Conservation (phyloP, 345 rosid species). For the Eutrema japonicum region DNA sequence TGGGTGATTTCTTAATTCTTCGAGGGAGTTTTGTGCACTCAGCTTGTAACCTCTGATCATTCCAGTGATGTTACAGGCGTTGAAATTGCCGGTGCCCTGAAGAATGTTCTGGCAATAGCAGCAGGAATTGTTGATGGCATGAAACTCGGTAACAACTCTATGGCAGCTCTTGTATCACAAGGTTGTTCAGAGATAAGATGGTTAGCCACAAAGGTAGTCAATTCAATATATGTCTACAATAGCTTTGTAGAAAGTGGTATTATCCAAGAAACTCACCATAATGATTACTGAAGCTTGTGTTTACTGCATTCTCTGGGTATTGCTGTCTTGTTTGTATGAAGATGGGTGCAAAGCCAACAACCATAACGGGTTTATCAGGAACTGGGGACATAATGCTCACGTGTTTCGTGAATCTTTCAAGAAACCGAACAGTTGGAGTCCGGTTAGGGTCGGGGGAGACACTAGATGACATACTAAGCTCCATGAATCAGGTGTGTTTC, state of each 20-base stretch:
- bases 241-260: slow-evolving; percentile 1
- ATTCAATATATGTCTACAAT: background rate
- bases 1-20: slow-evolving; percentile 13
- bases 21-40: slow-evolving; percentile 47
- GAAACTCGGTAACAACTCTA: slow-evolving; percentile 93
- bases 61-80: slow-evolving; percentile 98
- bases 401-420: slow-evolving; percentile 91
- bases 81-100: slow-evolving; percentile 94
- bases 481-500: slow-evolving; percentile 82
- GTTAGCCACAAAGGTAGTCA: slow-evolving; percentile 84
- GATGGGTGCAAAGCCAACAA: slow-evolving; percentile 96
- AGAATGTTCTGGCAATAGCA: slow-evolving; percentile 93
- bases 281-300: slow-evolving; percentile 6
- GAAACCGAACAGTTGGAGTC: slow-evolving; percentile 88
- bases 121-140: slow-evolving; percentile 96
- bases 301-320: slow-evolving; percentile 1
- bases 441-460: slow-evolving; percentile 94
- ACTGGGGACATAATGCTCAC: slow-evolving; percentile 97
- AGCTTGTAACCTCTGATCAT: slow-evolving; percentile 75
- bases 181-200: slow-evolving; percentile 97
- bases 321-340: slow-evolving; percentile 36
- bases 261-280: slow-evolving; percentile 7
- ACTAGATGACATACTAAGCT: slow-evolving; percentile 72
- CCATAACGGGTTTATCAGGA: slow-evolving; percentile 90
- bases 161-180: slow-evolving; percentile 97